phyloP scores from a whole-genome alignment of 306 rosid genomes.

The Pyrus communis region DNA sequence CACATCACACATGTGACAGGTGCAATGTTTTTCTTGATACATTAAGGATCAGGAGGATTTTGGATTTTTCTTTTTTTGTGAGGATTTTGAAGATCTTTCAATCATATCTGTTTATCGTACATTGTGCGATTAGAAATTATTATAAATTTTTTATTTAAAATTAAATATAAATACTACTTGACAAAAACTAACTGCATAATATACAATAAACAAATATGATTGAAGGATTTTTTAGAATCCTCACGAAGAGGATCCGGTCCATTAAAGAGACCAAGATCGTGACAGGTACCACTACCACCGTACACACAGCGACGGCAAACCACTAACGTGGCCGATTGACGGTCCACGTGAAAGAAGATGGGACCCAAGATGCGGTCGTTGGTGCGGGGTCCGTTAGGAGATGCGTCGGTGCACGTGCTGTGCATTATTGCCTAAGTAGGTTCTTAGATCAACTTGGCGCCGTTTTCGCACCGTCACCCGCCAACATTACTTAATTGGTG shows the following conservation, averaged over 20 bases:
- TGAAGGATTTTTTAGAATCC: rapidly evolving
- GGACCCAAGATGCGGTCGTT: neutral
- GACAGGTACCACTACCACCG: neutral
- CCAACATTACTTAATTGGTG: neutral
- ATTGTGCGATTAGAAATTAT: rapidly evolving
- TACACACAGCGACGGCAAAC: neutral
- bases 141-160: too few relatives aligned
- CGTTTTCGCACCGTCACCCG: neutral
- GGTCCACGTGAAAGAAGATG: slow-evolving; percentile 24
- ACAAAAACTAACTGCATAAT: rapidly evolving
- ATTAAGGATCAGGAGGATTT: neutral
- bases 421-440: neutral
- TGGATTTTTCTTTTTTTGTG: too few relatives aligned
- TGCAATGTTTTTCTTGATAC: neutral
- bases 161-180: too few relatives aligned
- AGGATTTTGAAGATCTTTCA: rapidly evolving
- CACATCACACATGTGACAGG: neutral
- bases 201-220: rapidly evolving
- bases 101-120: too few relatives aligned
- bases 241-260: too few relatives aligned
- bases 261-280: neutral
- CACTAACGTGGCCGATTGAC: neutral
- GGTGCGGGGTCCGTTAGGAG: slow-evolving; percentile 5
- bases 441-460: neutral
- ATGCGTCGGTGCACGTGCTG: slow-evolving; percentile 48